Base-by-base conservation (phyloP, 331 rosid species). In the Cydonia oblonga region DNA sequence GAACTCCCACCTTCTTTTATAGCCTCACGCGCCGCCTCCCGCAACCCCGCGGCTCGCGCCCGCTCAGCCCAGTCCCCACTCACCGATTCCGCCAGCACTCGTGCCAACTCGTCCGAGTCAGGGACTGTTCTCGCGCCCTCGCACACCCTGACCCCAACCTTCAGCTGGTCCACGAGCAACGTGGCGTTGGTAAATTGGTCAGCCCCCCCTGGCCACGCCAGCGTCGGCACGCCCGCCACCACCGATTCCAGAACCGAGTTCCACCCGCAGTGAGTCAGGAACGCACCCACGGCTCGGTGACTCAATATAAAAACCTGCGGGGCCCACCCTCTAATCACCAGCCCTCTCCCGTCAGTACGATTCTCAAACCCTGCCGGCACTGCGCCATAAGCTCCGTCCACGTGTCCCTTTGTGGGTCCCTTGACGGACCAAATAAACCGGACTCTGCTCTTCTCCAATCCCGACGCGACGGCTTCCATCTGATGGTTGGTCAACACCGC, bases 261-360 rank as follows among this genome's bases (percentile, higher is more conserved):
- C 95, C 89, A 88, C 25, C 90, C 89, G 53, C 95, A 86, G 75
- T 89, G 95, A 33, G 77, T 89, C 63, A 86, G 10, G 66, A 83
- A 86, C 46, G 75, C 74, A 0, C 91, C 88, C 59, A 79, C 87
- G 0, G 89, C 86, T 2, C 12, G 64, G n/a, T 89, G 89, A 2
- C 72, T 26, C 32, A 84, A 80, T 20, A 86, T 83, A 71, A 67
- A 0, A 9, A 86, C 79, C 56, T 89, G 89, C 3, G 91, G 95
- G 44, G 75, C 88, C 91, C 91, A 89, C 14, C 90, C 88, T 6
- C 75, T 72, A 4, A 86, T 81, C 30, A 86, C 81, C 1, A 89
- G 53, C 0, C 91, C 95, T 23, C 73, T 83, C 14, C 66, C 60
- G 1, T 23, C 77, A 19, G 68, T 76, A 1, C 67, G 73, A 44